Evolutionary conservation across 2,329 filamentous ascomycete species (phyloP), one percentile per base, ranked within the genome.

Genomic region (Elsinoe batatas): DNA sequence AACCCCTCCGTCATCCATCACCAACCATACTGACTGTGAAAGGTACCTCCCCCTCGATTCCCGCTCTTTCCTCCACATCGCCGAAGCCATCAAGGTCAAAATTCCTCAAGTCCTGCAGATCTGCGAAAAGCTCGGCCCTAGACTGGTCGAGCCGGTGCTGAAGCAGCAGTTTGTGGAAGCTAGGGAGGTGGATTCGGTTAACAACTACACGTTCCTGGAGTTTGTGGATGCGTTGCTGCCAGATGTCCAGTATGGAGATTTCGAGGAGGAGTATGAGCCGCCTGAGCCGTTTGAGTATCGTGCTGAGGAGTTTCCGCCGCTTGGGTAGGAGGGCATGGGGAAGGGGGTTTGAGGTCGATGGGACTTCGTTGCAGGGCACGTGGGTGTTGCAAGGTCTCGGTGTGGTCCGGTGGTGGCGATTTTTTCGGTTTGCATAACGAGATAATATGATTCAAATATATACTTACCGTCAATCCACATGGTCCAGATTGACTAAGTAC

Each of bases 41-140:
- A 51, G 47, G 17, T 51, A 51, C 17, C 33, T 51, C 10, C 47
- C 47, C 20, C 47, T 51, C 33, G 47, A 51, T 11, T 51, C 47
- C 11, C 32, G 47, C 12, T 18, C 47, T 33, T 51, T 51, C 18
- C 32, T 51, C 13, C 47, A 51, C 47, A 35, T 51, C 11, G 33
- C 32, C 15, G 47, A 51, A 38, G 47, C 47, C 11, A 51, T 51
- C 17, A 51, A 51, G 47, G 13, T 13, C 12, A 36, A 51, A 17
- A 38, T 51, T 8, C 47, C 47, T 3, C 32, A 51, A 10, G 18
- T 33, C n/a, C 17, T 38, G 15, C 32, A 38, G 17, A 51, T 51
- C 18, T 51, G 47, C 47, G 32, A 51, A 12, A 51, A 51, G 33
- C 47, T 51, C 15, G 33, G 33, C 12, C n/a, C 26, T 7, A 33